A percentile compares a stretch with the other conserved stretches of the same genome.
phyloP scores from a whole-genome alignment of 2,329 filamentous ascomycete species.

The Phialophora tarda region DNA sequence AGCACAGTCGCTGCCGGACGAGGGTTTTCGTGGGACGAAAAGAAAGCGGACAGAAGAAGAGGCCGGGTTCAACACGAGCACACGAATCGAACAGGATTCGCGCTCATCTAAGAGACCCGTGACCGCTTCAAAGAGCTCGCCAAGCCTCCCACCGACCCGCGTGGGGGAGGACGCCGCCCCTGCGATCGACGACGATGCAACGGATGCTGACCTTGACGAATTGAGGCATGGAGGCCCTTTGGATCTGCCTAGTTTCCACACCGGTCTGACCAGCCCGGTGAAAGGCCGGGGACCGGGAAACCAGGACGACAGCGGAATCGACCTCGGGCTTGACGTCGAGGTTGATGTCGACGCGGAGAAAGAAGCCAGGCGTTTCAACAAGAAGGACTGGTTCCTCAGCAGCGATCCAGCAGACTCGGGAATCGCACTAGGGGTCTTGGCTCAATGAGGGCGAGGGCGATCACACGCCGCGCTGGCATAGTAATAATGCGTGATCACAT shows the following conservation, averaged over 20 bases:
- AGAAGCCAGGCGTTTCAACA: conserved; percentile 39
- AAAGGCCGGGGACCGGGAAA: conserved; percentile 27
- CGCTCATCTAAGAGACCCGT: conserved; percentile 26
- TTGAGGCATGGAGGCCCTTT: conserved; percentile 37
- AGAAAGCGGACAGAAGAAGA: conserved; percentile 34
- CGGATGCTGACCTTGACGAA: conserved; percentile 39
- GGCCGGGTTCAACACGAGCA: conserved; percentile 14
- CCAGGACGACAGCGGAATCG: conserved; percentile 39
- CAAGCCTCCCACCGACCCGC: conserved; percentile 23
- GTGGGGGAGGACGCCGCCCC: conserved; percentile 15
- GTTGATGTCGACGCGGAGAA: conserved; percentile 48
- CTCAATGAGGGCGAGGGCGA: conserved; percentile 13
- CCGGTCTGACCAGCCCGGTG: conserved; percentile 36
- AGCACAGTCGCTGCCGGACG: conserved; percentile 9
- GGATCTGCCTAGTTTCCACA: conserved; percentile 38
- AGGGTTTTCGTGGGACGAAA: conserved; percentile 22
- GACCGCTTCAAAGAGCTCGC: conserved; percentile 10
- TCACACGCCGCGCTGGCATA: conserved; percentile 1
- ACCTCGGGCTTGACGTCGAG: conserved; percentile 37
- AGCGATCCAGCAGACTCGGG: conserved; percentile 38
- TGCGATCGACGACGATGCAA: conserved; percentile 33
- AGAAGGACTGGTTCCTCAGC: conserved; percentile 40
- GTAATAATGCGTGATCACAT: conserved; percentile 9
- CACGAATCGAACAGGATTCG: conserved; percentile 14
- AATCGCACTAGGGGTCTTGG: conserved; percentile 32